phyloP scores from a whole-genome alignment of 305 asterid species.

The Striga hermonthica region DNA sequence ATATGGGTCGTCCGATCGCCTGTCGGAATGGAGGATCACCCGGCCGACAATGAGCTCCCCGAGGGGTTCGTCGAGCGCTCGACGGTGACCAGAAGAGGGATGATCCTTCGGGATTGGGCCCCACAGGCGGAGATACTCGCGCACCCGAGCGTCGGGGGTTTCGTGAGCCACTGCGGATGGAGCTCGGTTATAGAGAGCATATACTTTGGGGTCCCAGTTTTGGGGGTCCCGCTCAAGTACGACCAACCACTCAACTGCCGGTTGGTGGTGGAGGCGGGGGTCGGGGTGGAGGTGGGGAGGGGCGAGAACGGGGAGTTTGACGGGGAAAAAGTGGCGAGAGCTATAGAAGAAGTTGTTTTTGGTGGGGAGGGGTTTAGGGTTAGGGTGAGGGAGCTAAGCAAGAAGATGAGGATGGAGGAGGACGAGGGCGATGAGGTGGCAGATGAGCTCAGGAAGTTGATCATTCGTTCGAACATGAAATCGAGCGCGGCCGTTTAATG shows the following conservation, averaged over 20 bases:
- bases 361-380: conserved; percentile 23
- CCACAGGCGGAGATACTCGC: conserved; percentile 31
- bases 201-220: conserved; percentile 29
- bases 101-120: conserved; percentile 26
- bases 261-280: conserved; percentile 30
- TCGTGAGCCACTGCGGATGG: conserved; percentile 35
- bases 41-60: neutral
- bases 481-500: too few species aligned
- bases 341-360: conserved; percentile 20
- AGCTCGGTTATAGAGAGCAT: conserved; percentile 30
- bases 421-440: conserved; percentile 10
- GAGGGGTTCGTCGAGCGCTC: conserved; percentile 20
- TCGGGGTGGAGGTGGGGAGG: conserved; percentile 31
- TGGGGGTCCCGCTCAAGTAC: conserved; percentile 23
- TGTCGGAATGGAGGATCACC: neutral
- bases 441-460: conserved; percentile 12
- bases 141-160: conserved; percentile 26
- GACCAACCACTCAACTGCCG: conserved; percentile 32
- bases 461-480: too few species aligned
- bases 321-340: conserved; percentile 29
- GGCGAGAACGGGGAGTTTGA: conserved; percentile 20
- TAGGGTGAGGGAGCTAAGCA: conserved; percentile 24
- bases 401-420: conserved; percentile 32
- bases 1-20: conserved; percentile 32
- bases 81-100: neutral